These are phyloP conservation scores for Talaromyces marneffei DNA, from an alignment of 2,329 filamentous ascomycete genomes.

Conservation along the genomic window DNA sequence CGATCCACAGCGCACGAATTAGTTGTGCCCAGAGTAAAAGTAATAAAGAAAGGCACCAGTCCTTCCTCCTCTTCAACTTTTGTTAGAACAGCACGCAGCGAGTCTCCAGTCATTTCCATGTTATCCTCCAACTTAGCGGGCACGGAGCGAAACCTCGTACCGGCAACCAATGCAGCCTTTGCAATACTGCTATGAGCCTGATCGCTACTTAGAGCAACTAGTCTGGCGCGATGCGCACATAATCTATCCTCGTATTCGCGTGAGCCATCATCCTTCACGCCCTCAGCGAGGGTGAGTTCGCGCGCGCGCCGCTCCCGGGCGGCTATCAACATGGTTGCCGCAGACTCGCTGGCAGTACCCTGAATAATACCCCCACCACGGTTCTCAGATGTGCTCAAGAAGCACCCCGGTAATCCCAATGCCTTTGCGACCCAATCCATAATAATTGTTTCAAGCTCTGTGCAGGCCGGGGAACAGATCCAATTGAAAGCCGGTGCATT, in stretches of 20 bases:
- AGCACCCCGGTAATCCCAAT: slow-evolving; percentile 66
- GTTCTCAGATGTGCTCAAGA: slow-evolving; percentile 60
- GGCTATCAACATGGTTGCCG: slow-evolving; percentile 80
- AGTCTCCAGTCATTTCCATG: slow-evolving; percentile 63
- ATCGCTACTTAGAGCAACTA: slow-evolving; percentile 76
- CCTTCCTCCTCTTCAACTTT: slow-evolving; percentile 61
- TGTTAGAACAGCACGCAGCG: slow-evolving; percentile 57
- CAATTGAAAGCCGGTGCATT: slow-evolving; percentile 93
- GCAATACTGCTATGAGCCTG: slow-evolving; percentile 78
- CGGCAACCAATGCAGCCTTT: slow-evolving; percentile 80
- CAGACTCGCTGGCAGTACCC: slow-evolving; percentile 79
- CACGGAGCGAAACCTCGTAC: slow-evolving; percentile 71
- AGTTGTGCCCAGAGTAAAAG: slow-evolving; percentile 77
- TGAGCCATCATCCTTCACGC: slow-evolving; percentile 34
- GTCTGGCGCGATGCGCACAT: slow-evolving; percentile 58
- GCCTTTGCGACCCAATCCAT: slow-evolving; percentile 85
- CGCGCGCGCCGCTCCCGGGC: slow-evolving; percentile 74
- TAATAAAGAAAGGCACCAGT: slow-evolving; percentile 80
- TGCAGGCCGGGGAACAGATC: slow-evolving; percentile 88
- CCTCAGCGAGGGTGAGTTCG: slow-evolving; percentile 50
- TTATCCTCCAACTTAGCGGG: slow-evolving; percentile 57
- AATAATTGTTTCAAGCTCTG: slow-evolving; percentile 87
- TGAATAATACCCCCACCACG: slow-evolving; percentile 87
- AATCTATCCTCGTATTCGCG: slow-evolving; percentile 64
- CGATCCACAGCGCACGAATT: slow-evolving; percentile 83